Conservation (phyloP, 1,284 basidiomycete genomes). For the Cryptococcus hybrid region DNA sequence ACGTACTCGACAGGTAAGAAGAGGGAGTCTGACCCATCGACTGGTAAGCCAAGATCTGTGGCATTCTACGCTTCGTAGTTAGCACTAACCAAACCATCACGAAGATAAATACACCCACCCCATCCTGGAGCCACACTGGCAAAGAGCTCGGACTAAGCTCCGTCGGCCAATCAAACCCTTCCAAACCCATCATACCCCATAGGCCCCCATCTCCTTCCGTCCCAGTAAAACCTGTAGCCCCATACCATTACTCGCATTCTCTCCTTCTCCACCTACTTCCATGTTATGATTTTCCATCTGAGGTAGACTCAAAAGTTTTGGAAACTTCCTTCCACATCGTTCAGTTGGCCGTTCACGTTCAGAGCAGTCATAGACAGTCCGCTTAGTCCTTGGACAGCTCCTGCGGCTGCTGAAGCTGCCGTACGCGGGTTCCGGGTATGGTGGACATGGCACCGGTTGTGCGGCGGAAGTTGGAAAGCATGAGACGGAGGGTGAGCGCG, state of each 20-base stretch:
- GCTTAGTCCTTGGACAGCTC: not conserved
- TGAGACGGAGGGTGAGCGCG: slow-evolving; percentile 80
- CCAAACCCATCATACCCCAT: slow-evolving; percentile 66
- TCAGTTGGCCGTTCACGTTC: not conserved
- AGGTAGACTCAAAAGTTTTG: slow-evolving; percentile 42
- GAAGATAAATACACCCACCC: slow-evolving; percentile 56
- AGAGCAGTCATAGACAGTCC: slow-evolving; percentile 7
- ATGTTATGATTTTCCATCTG: slow-evolving; percentile 17
- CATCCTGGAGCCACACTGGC: slow-evolving; percentile 56
- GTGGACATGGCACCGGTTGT: slow-evolving; percentile 70
- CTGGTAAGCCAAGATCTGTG: slow-evolving; percentile 80
- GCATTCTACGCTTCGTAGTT: slow-evolving; percentile 59
- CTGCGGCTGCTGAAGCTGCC: slow-evolving; percentile 43
- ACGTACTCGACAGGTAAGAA: slow-evolving; percentile 62
- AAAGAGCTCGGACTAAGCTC: slow-evolving; percentile 53
- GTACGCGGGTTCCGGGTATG: slow-evolving; percentile 53
- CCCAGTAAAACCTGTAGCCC: slow-evolving; percentile 13
- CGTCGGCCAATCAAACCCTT: slow-evolving; percentile 69
- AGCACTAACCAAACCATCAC: slow-evolving; percentile 9
- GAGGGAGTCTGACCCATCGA: slow-evolving; percentile 82
- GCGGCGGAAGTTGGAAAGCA: slow-evolving; percentile 82
- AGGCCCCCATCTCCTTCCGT: slow-evolving; percentile 22
- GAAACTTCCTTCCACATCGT: slow-evolving; percentile 33
- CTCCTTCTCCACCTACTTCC: slow-evolving; percentile 3
- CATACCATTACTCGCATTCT: not conserved